Conservation (phyloP, 306 rosid species). For the Carpinus fangiana region DNA sequence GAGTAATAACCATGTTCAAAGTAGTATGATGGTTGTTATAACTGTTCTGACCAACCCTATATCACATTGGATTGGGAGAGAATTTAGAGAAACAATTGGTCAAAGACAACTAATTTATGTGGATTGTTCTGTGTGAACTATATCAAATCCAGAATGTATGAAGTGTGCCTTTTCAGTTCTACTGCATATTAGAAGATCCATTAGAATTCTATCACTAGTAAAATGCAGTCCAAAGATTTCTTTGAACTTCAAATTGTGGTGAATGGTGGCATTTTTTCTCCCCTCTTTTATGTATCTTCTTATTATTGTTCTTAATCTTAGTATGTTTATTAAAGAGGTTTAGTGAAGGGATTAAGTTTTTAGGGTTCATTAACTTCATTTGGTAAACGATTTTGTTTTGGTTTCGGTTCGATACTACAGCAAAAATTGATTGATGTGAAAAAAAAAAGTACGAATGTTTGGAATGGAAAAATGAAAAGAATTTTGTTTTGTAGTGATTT, state of each 20-base stretch:
- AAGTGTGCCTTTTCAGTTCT: not conserved
- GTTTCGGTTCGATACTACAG: too few relatives aligned
- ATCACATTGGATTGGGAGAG: not conserved
- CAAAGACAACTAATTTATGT: not conserved
- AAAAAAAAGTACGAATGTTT: too few relatives aligned
- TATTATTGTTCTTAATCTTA: not conserved
- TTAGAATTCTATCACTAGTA: not conserved
- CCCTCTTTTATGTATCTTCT: not conserved
- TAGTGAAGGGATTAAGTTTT: not conserved
- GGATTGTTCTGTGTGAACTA: not conserved
- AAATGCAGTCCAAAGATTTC: not conserved
- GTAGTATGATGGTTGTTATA: not conserved
- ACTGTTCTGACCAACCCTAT: not conserved
- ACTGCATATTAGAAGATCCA: not conserved
- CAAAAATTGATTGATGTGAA: too few relatives aligned
- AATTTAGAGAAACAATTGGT: not conserved
- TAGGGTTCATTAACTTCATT: too few relatives aligned
- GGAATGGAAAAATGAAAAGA: too few relatives aligned
- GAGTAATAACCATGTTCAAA: not conserved
- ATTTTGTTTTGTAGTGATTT: too few relatives aligned
- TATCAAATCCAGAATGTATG: not conserved
- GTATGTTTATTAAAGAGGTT: not conserved
- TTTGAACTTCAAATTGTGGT: not conserved
- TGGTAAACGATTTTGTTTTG: too few relatives aligned
- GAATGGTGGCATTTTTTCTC: not conserved